Evolutionary conservation across 2,329 filamentous ascomycete species (phyloP).

Genomic region (Fusarium sarcochroum): DNA sequence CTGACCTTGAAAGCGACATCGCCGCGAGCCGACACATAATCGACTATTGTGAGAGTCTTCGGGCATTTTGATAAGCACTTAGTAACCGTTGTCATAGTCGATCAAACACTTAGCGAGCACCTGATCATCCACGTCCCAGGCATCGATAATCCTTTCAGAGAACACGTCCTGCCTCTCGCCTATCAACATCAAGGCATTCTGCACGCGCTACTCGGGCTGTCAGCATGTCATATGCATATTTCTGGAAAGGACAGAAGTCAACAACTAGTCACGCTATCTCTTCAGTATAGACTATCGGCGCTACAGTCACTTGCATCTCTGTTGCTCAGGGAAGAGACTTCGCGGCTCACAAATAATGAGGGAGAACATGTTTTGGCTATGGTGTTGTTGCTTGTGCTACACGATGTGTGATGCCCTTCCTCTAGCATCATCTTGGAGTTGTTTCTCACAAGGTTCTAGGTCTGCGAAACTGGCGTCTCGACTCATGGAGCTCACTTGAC

Average conservation of each 20-base stretch:
- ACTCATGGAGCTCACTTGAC: slow-evolving; percentile 48
- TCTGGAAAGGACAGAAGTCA: slow-evolving; percentile 24
- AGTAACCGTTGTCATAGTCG: slow-evolving; percentile 32
- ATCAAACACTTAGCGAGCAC: slow-evolving; percentile 36
- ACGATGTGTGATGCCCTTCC: slow-evolving; percentile 36
- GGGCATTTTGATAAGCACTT: rapidly evolving
- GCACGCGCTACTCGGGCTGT: slow-evolving; percentile 47
- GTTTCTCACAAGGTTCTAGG: slow-evolving; percentile 16
- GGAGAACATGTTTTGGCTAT: slow-evolving; percentile 47
- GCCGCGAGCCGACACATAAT: slow-evolving; percentile 10
- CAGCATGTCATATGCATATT: slow-evolving; percentile 45
- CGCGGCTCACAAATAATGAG: slow-evolving; percentile 24
- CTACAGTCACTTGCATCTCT: slow-evolving; percentile 41
- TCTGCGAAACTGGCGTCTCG: slow-evolving; percentile 48
- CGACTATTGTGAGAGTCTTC: slow-evolving; percentile 21
- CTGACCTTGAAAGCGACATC: slow-evolving; percentile 21
- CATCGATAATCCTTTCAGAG: slow-evolving; percentile 42
- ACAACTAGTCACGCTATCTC: slow-evolving; percentile 26
- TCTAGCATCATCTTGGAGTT: rapidly evolving
- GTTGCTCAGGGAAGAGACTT: slow-evolving; percentile 34
- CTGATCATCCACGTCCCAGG: slow-evolving; percentile 39
- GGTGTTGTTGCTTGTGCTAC: slow-evolving; percentile 45
- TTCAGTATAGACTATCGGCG: slow-evolving; percentile 44
- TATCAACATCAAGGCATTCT: slow-evolving; percentile 46
- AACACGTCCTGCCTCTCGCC: slow-evolving; percentile 44